A percentile compares a stretch with the other conserved stretches of the same genome.
phyloP scores from a whole-genome alignment of 768 basidiomycete species.

The Amanita phalloides region DNA sequence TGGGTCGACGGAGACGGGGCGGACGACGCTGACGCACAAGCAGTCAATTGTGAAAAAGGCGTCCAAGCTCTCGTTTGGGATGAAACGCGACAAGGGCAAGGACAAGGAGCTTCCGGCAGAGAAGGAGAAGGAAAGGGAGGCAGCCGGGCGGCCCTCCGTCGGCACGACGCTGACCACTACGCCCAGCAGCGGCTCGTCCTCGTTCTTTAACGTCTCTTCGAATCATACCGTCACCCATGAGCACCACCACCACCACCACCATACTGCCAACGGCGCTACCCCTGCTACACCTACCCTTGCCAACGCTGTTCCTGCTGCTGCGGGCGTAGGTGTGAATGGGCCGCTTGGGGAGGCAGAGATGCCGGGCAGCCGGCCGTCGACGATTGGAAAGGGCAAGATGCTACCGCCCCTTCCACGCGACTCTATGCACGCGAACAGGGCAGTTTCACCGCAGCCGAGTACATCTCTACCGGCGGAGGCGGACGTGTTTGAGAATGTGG shows the following conservation, averaged over 20 bases:
- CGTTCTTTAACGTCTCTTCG: conserved; percentile 75
- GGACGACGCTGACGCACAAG: conserved; percentile 21
- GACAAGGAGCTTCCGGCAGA: conserved; percentile 27
- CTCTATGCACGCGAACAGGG: conserved; percentile 22
- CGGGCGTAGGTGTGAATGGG: neutral
- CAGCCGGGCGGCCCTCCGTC: conserved; percentile 27
- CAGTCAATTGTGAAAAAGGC: conserved; percentile 60
- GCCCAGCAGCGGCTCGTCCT: conserved; percentile 69
- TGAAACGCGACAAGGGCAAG: conserved; percentile 42
- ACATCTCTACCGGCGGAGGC: conserved; percentile 59
- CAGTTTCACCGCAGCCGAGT: conserved; percentile 19
- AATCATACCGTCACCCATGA: conserved; percentile 25
- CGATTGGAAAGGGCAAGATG: conserved; percentile 48
- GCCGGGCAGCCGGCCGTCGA: conserved; percentile 25
- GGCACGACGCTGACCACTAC: conserved; percentile 48
- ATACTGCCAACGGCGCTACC: conserved; percentile 15
- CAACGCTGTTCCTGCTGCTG: too few relatives aligned
- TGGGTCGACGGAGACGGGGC: conserved; percentile 40
- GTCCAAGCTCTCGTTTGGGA: conserved; percentile 69
- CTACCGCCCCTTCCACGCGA: conserved; percentile 79
- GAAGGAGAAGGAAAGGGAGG: conserved; percentile 24
- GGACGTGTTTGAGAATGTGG: conserved; percentile 62
- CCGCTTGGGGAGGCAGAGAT: conserved; percentile 14
- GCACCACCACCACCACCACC: neutral
- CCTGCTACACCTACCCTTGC: too few relatives aligned